Percentiles rank a stretch among this genome's conserved stretches.
phyloP scores from a whole-genome alignment of 2,329 filamentous ascomycete species.

The Xylariaceae sp. region DNA sequence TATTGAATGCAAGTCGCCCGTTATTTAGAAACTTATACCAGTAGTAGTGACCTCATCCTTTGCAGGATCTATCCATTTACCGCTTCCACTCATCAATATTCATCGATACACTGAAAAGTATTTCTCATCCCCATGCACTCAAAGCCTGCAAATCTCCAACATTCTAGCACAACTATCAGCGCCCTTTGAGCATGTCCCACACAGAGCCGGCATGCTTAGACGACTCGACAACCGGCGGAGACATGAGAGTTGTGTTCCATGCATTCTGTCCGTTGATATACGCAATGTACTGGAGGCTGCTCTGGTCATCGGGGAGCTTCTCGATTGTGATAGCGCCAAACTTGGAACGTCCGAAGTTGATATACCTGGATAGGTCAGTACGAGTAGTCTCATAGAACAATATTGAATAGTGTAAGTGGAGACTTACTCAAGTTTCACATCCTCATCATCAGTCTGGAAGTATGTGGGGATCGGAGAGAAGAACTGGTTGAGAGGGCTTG shows the following conservation, averaged over 20 bases:
- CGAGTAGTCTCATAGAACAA: not conserved
- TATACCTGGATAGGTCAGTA: conserved; percentile 51
- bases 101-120: too few species aligned
- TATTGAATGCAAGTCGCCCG: too few species aligned
- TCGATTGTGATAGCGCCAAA: conserved; percentile 81
- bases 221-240: conserved; percentile 36
- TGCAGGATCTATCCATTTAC: too few species aligned
- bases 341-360: conserved; percentile 83
- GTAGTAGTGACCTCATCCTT: too few species aligned
- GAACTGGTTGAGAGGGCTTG: conserved; percentile 89
- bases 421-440: conserved; percentile 77
- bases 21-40: too few species aligned
- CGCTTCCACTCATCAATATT: too few species aligned
- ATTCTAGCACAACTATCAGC: too few species aligned
- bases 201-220: too few species aligned
- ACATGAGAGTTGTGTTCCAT: conserved; percentile 63
- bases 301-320: conserved; percentile 60
- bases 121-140: too few species aligned
- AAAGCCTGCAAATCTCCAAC: too few species aligned
- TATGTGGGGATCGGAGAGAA: conserved; percentile 85
- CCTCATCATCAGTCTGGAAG: conserved; percentile 72
- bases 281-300: conserved; percentile 72
- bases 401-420: not conserved
- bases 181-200: too few species aligned
- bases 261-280: conserved; percentile 76